A percentile compares a stretch with the other conserved stretches of the same genome.
Evolutionary conservation across 2,329 filamentous ascomycete genomes (phyloP).

Genomic region (Leptodontidium sp.): DNA sequence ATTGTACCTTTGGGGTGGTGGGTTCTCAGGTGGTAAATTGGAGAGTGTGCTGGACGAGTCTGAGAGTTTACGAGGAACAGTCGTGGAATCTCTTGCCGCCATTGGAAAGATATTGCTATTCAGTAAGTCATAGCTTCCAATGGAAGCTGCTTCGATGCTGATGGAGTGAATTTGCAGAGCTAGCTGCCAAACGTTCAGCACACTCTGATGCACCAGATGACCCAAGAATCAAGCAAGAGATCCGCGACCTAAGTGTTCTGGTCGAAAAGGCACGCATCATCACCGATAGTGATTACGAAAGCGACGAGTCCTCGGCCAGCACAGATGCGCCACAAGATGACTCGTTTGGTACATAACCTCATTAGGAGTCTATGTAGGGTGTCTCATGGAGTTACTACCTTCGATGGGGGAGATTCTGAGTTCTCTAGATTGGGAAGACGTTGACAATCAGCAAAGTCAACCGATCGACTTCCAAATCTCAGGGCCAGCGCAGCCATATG

Average conservation of each 20-base stretch:
- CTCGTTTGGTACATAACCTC: neutral
- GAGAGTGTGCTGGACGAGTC: conserved; percentile 3
- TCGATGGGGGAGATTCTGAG: neutral
- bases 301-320: neutral
- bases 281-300: conserved; percentile 1
- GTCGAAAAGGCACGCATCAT: neutral
- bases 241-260: neutral
- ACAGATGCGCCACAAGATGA: neutral
- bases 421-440: neutral
- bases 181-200: neutral
- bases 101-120: neutral
- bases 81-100: neutral
- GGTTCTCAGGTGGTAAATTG: neutral
- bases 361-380: neutral
- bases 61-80: neutral
- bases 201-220: neutral
- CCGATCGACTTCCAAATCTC: neutral
- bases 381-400: conserved; percentile 3
- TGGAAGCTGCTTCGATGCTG: too few relatives aligned
- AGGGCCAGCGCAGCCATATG: neutral
- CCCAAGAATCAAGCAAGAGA: conserved; percentile 1
- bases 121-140: neutral
- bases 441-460: neutral
- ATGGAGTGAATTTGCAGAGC: neutral
- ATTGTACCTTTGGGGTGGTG: neutral